Evolutionary conservation across 495 filamentous ascomycete genomes (phyloP).

Genomic region (Bacidia gigantensis): DNA sequence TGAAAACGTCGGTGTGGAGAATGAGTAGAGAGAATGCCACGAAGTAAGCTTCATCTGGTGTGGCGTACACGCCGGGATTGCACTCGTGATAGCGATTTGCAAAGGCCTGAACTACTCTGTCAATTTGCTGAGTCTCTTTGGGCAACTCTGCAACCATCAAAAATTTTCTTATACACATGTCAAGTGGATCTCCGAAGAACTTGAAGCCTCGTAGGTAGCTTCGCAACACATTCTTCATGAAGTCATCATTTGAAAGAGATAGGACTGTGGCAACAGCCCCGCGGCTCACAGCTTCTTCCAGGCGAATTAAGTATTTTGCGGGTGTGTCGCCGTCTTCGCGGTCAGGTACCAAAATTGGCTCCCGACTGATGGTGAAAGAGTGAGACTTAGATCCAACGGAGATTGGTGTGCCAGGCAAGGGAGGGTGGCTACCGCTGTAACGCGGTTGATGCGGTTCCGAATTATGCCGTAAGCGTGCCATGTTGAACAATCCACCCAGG

Average conservation of each 20-base stretch:
- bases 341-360: conserved; percentile 56
- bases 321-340: conserved; percentile 81
- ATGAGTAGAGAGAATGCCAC: conserved; percentile 95
- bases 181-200: conserved; percentile 91
- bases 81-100: conserved; percentile 96
- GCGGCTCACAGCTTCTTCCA: conserved; percentile 64
- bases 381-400: conserved; percentile 56
- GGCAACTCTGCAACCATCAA: conserved; percentile 94
- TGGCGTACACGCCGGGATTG: conserved; percentile 88
- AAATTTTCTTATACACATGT: conserved; percentile 92
- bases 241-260: conserved; percentile 70
- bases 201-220: conserved; percentile 91
- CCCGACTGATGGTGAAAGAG: conserved; percentile 49
- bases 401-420: conserved; percentile 50
- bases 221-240: conserved; percentile 66
- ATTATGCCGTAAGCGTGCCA: conserved; percentile 63
- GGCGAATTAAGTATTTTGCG: conserved; percentile 68
- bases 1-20: conserved; percentile 94
- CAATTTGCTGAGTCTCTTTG: conserved; percentile 96
- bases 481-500: conserved; percentile 72
- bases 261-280: conserved; percentile 69
- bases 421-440: conserved; percentile 38
- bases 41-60: conserved; percentile 89
- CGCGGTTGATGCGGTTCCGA: conserved; percentile 51
- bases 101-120: conserved; percentile 84